Base-by-base conservation (phyloP, 2,329 filamentous ascomycete species). In the Zalaria sp. region DNA sequence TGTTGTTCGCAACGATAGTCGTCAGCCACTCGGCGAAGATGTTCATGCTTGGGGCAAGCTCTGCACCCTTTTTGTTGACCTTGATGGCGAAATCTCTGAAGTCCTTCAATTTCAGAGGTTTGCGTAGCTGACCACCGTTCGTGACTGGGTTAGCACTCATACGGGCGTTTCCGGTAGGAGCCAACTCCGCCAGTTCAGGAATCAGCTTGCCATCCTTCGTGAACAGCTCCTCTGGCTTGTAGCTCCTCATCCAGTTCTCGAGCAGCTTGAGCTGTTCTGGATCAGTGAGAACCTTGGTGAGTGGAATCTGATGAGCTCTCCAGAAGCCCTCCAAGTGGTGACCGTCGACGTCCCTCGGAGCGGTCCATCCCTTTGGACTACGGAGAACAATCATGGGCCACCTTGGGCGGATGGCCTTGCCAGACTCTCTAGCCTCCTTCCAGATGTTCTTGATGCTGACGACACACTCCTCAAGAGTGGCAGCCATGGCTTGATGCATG, bases 401-500 rank as follows among this genome's bases (percentile, higher is more conserved):
- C 48, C 66, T 70, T 10, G 82, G 81, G 32, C 82, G 73, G 63
- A 79, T 76, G 3, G 79, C 71, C 55, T 81, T 79, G 47, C 77
- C 76, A 0, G 75, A 77, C 3, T 81, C 75, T 36, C 83, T 77
- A 25, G 81, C 80, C 56, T 84, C 62, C 59, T 83, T 81, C 58
- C 87, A 82, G 53, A 75, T 75, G 45, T 70, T 67, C 42, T 65
- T 68, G 55, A 88, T 88, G 54, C 86, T 77, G 10, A 68, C 58
- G 11, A 88, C 75, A 53, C 79, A 84, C 49, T 76, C 71, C 57
- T 88, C 82, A 27, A 88, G 63, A 0, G 83, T 87, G 35, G 74
- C 73, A 8, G 83, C 81, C 82, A 87, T 87, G 43, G 81, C 82
- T 58, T 87, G 82, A 55, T 87, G 81, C 82, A 88, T 87, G 37